A percentile compares a stretch with the other conserved stretches of the same genome.
phyloP scores from a whole-genome alignment of 805 yeast genomes.

The Wickerhamiella spandovensis region DNA sequence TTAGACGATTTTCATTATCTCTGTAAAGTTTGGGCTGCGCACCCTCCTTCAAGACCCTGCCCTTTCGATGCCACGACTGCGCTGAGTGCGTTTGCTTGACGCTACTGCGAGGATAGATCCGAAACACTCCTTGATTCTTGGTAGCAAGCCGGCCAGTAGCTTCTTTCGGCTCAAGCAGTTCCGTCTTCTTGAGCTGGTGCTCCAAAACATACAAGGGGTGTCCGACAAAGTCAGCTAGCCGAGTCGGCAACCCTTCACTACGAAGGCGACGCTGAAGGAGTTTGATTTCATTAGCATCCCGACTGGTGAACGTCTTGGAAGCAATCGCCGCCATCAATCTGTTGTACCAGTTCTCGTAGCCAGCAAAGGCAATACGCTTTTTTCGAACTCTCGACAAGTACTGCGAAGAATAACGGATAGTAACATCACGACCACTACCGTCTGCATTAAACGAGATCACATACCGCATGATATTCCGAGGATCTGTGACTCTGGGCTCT shows the following conservation, averaged over 20 bases:
- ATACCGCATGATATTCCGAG: conserved; percentile 50
- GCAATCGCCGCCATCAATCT: conserved; percentile 28
- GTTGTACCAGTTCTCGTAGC: conserved; percentile 42
- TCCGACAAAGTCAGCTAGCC: conserved; percentile 63
- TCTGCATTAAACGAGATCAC: conserved; percentile 61
- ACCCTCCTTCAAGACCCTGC: conserved; percentile 62
- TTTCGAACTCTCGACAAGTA: conserved; percentile 66
- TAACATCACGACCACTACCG: conserved; percentile 65
- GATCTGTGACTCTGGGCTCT: conserved; percentile 59
- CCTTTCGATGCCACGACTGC: conserved; percentile 74
- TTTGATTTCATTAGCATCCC: conserved; percentile 35
- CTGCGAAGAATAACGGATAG: conserved; percentile 61
- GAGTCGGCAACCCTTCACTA: conserved; percentile 79
- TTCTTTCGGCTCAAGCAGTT: conserved; percentile 53
- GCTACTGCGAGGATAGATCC: conserved; percentile 48
- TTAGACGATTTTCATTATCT: conserved; percentile 14
- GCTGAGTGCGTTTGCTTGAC: conserved; percentile 57
- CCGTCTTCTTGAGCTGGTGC: conserved; percentile 57
- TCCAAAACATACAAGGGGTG: conserved; percentile 83
- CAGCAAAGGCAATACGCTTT: conserved; percentile 52
- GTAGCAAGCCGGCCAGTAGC: conserved; percentile 62
- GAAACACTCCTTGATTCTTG: conserved; percentile 25
- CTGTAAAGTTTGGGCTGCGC: conserved; percentile 43
- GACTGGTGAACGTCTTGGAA: conserved; percentile 21
- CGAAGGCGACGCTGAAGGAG: conserved; percentile 50